Evolutionary conservation across 1,284 basidiomycete species (phyloP).

Genomic region (Marasmius tenuissimus): DNA sequence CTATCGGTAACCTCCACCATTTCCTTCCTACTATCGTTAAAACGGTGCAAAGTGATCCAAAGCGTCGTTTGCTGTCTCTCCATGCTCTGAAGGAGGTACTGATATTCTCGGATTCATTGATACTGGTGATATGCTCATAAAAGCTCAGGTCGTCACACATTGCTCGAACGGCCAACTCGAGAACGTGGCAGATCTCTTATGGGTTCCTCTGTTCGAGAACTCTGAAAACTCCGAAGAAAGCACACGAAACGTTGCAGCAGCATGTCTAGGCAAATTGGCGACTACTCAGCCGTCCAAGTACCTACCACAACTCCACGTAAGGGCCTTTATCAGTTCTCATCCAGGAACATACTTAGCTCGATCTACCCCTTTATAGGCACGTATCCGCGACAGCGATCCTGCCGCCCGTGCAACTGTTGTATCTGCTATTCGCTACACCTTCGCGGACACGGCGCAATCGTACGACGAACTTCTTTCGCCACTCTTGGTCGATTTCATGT

Average conservation of each 20-base stretch:
- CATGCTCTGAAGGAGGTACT: constrained; percentile 91
- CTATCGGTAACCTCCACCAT: constrained; percentile 84
- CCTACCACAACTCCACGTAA: constrained; percentile 87
- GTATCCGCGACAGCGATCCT: constrained; percentile 67
- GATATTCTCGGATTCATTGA: background rate
- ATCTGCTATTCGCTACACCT: constrained; percentile 93
- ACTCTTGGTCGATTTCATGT: constrained; percentile 87
- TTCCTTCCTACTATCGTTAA: constrained; percentile 88
- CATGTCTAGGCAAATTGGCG: constrained; percentile 94
- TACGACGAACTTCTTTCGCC: constrained; percentile 90
- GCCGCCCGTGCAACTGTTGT: constrained; percentile 87
- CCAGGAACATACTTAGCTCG: background rate
- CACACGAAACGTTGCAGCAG: constrained; percentile 91
- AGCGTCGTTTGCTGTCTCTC: constrained; percentile 80
- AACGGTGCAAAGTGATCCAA: constrained; percentile 76
- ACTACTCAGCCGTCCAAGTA: constrained; percentile 88
- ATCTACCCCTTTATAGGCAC: constrained; percentile 41
- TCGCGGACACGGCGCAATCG: constrained; percentile 80
- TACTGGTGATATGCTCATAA: background rate
- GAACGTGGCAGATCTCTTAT: constrained; percentile 82
- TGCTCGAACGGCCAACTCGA: constrained; percentile 83
- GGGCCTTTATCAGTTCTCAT: constrained; percentile 19
- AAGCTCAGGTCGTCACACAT: constrained; percentile 81
- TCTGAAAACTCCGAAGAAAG: constrained; percentile 87
- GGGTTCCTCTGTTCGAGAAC: constrained; percentile 88